Conservation (phyloP, 768 basidiomycete species). For the Crepidotus variabilis region DNA sequence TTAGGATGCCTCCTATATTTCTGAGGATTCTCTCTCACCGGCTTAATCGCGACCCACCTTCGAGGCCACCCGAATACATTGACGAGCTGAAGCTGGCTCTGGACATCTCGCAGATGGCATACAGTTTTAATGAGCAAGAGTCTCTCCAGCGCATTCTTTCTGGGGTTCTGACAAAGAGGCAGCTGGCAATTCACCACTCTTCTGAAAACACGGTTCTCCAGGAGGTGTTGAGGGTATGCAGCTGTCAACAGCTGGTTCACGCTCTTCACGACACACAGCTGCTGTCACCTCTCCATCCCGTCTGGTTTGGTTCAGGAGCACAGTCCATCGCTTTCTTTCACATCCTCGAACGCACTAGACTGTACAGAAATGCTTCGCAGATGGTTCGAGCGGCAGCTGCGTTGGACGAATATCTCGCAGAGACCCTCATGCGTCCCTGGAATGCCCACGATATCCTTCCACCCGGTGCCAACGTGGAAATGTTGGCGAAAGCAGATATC, state of each 20-base stretch:
- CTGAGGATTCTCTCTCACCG: no score
- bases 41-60: no score
- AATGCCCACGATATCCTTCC: background rate
- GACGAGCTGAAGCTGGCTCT: no score
- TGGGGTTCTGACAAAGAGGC: no score
- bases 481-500: background rate
- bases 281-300: background rate
- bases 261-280: background rate
- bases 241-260: background rate
- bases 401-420: background rate
- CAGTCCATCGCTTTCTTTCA: background rate
- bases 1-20: no score
- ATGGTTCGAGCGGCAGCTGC: background rate
- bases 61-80: no score
- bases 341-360: background rate
- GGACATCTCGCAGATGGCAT: no score
- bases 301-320: background rate
- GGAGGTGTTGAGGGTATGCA: background rate
- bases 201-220: background rate
- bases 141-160: no score
- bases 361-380: background rate
- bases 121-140: no score
- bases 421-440: background rate
- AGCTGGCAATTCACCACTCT: no score
- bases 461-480: background rate